These are phyloP conservation scores for Scheffersomyces spartinae DNA, from an alignment of 805 yeast species.

Conservation along the genomic window DNA sequence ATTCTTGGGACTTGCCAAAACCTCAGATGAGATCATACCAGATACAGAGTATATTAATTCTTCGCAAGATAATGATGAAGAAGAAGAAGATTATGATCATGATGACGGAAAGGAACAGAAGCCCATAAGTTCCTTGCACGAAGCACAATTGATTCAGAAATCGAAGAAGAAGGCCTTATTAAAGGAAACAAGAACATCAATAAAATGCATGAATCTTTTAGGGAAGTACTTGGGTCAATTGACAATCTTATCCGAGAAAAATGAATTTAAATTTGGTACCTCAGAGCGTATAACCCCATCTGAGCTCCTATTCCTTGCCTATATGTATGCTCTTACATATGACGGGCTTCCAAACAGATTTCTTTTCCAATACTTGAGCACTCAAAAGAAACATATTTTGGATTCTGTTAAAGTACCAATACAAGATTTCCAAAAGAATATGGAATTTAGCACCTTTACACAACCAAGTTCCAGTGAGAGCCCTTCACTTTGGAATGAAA, in stretches of 20 bases:
- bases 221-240: conserved; percentile 11
- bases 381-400: conserved; percentile 11
- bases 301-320: conserved; percentile 19
- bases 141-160: conserved; percentile 20
- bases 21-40: too few species aligned
- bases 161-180: conserved; percentile 19
- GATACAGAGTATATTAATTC: conserved; percentile 19
- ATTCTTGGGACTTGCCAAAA: too few species aligned
- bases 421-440: conserved; percentile 1
- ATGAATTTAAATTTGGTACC: not conserved
- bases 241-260: not conserved
- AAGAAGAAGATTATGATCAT: conserved; percentile 6
- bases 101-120: conserved; percentile 11
- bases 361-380: conserved; percentile 11
- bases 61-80: too few species aligned
- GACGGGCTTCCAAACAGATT: conserved; percentile 21
- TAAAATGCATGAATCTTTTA: conserved; percentile 18
- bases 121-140: conserved; percentile 28
- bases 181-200: conserved; percentile 20
- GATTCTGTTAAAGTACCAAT: conserved; percentile 5
- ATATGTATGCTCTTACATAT: conserved; percentile 14
- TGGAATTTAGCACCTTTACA: conserved; percentile 7
- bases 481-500: conserved; percentile 26
- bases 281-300: conserved; percentile 7
- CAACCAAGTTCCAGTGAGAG: conserved; percentile 15